phyloP scores from a whole-genome alignment of 1,139 yeast genomes.

The Debaryomycetaceae sp. region DNA sequence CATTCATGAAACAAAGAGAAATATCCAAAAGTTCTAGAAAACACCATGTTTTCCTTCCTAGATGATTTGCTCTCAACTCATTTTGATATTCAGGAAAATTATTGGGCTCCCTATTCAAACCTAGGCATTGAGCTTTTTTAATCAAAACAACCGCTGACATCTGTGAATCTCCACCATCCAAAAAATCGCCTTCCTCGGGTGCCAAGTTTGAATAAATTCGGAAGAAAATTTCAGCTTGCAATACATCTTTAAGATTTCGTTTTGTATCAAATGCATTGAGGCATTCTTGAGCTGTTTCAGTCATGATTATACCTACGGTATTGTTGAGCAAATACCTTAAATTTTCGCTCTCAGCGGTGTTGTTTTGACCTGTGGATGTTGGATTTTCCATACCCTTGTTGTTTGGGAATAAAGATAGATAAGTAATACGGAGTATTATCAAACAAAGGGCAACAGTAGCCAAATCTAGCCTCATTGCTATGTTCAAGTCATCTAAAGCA shows the following conservation, averaged over 20 bases:
- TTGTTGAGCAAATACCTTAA: conserved; percentile 17
- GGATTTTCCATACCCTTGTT: conserved; percentile 14
- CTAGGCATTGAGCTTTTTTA: conserved; percentile 31
- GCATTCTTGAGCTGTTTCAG: conserved; percentile 23
- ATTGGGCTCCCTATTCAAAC: conserved; percentile 30
- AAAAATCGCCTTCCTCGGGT: conserved; percentile 49
- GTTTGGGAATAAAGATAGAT: conserved; percentile 22
- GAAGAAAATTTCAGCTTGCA: conserved; percentile 46
- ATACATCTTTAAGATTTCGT: conserved; percentile 21
- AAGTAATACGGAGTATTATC: conserved; percentile 22
- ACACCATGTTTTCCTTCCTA: conserved; percentile 52
- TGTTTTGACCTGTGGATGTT: conserved; percentile 9
- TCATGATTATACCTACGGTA: conserved; percentile 19
- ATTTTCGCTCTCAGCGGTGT: conserved; percentile 6
- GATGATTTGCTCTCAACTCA: conserved; percentile 44
- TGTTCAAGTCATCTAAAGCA: conserved; percentile 12
- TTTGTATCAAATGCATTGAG: conserved; percentile 23
- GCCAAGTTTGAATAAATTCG: conserved; percentile 44
- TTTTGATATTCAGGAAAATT: conserved; percentile 21
- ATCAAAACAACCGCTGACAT: conserved; percentile 22
- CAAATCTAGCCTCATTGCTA: conserved; percentile 19
- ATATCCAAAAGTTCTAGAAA: conserved; percentile 32
- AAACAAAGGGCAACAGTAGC: conserved; percentile 22
- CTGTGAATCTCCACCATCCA: conserved; percentile 42
- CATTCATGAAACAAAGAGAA: conserved; percentile 33